Conservation (phyloP, 2,329 filamentous ascomycete species). For the Epichloe gansuensis region DNA sequence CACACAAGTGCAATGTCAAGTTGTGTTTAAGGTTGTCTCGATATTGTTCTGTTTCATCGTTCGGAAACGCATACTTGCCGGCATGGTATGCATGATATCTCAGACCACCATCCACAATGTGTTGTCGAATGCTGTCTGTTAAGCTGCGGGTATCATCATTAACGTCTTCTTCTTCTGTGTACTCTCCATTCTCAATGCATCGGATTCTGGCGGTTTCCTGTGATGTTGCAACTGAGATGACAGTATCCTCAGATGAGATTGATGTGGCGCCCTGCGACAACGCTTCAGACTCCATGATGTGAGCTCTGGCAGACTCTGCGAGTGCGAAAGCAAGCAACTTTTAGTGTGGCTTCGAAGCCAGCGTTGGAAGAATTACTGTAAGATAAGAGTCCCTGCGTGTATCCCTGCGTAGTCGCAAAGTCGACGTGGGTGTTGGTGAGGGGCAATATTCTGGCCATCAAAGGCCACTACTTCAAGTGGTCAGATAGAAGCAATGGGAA, state of each 20-base stretch:
- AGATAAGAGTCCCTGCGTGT: too few relatives aligned
- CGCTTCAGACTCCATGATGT: neutral
- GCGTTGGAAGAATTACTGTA: too few relatives aligned
- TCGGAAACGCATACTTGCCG: conserved; percentile 31
- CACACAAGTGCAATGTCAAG: conserved; percentile 26
- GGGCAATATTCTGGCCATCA: neutral
- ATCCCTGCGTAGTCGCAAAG: neutral
- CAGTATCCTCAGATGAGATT: conserved; percentile 4
- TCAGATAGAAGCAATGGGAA: neutral
- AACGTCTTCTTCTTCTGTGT: conserved; percentile 9
- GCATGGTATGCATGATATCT: conserved; percentile 30
- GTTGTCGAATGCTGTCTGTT: conserved; percentile 30
- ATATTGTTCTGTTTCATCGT: conserved; percentile 30
- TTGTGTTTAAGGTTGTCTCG: conserved; percentile 30
- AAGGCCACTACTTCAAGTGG: neutral
- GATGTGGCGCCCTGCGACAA: neutral
- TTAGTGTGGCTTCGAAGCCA: too few relatives aligned
- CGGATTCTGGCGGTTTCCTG: conserved; percentile 19
- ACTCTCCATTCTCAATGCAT: conserved; percentile 22
- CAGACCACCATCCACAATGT: conserved; percentile 28
- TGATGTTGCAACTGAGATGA: conserved; percentile 20
- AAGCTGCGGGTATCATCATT: conserved; percentile 27
- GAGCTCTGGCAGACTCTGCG: neutral
- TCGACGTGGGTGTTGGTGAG: neutral
- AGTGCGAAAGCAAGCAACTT: too few relatives aligned